These are phyloP conservation scores for Amphibolis antarctica DNA, from an alignment of 106 monocot genomes.

Conservation along the genomic window DNA sequence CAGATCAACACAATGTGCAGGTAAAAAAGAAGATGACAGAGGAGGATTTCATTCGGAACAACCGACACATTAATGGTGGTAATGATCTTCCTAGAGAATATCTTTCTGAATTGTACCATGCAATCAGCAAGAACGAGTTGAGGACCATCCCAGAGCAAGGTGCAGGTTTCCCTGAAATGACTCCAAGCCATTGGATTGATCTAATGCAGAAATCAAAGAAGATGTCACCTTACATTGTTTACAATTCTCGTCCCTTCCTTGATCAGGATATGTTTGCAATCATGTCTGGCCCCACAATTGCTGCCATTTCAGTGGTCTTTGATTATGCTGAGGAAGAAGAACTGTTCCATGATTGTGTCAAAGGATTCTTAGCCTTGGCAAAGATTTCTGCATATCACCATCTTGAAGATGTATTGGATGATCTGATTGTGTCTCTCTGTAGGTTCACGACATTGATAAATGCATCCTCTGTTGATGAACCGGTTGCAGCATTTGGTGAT, in stretches of 20 bases:
- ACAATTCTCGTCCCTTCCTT: conserved; percentile 7
- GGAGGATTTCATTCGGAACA: conserved; percentile 25
- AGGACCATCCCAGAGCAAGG: conserved; percentile 19
- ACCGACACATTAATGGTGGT: conserved; percentile 20
- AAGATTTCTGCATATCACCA: conserved; percentile 20
- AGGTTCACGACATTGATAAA: conserved; percentile 18
- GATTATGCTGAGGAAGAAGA: conserved; percentile 22
- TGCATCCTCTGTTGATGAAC: conserved; percentile 13
- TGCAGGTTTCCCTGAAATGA: conserved; percentile 14
- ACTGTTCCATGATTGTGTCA: conserved; percentile 11
- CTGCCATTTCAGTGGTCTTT: conserved; percentile 25
- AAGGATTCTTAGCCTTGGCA: conserved; percentile 20
- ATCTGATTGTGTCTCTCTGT: conserved; percentile 18
- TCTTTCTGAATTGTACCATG: conserved; percentile 19
- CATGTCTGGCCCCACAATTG: conserved; percentile 23
- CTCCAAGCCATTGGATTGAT: conserved; percentile 23
- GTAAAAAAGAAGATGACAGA: conserved; percentile 29
- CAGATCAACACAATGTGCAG: conserved; percentile 25
- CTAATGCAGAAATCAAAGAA: conserved; percentile 16
- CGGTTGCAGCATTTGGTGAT: conserved; percentile 18
- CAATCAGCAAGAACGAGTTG: conserved; percentile 22
- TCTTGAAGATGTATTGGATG: conserved; percentile 23
- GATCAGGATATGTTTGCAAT: conserved; percentile 25
- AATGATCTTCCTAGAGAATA: conserved; percentile 24
- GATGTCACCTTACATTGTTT: conserved; percentile 11